These are phyloP conservation scores for Capsicum pubescens DNA, from an alignment of 257 asterid genomes.

Conservation along the genomic window DNA sequence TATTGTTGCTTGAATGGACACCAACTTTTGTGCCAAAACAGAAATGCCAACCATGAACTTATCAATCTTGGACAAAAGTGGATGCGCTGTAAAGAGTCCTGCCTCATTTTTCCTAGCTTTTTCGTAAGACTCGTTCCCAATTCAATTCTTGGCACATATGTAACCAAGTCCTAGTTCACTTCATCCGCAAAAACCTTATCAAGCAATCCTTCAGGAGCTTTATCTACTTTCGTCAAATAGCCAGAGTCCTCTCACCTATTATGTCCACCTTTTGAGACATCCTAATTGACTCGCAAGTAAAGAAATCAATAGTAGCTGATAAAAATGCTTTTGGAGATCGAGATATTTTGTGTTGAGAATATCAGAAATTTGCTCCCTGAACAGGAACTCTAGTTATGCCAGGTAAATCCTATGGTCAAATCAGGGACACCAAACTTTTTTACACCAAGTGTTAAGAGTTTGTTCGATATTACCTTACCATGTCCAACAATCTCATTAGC, in stretches of 20 bases:
- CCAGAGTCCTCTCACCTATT: constrained; percentile 45
- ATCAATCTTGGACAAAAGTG: constrained; percentile 37
- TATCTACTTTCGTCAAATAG: constrained; percentile 46
- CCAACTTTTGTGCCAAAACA: constrained; percentile 42
- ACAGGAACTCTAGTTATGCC: constrained; percentile 57
- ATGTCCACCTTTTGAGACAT: constrained; percentile 50
- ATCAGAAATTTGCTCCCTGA: constrained; percentile 44
- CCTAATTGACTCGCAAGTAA: constrained; percentile 49
- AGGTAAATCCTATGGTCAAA: constrained; percentile 52
- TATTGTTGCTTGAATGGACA: constrained; percentile 40
- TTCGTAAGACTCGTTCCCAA: constrained; percentile 42
- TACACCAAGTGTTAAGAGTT: constrained; percentile 43
- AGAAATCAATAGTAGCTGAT: constrained; percentile 44
- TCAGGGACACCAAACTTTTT: constrained; percentile 51
- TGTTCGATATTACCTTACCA: constrained; percentile 48
- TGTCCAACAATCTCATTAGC: constrained; percentile 45
- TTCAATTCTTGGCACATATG: constrained; percentile 38
- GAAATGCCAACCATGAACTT: constrained; percentile 47
- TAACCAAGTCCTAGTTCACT: background rate
- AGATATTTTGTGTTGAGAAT: constrained; percentile 41
- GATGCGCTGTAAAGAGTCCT: constrained; percentile 34
- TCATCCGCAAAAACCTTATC: constrained; percentile 43
- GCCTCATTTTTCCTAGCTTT: constrained; percentile 41
- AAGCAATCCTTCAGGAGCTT: constrained; percentile 40
- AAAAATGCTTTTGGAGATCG: constrained; percentile 41